phyloP scores from a whole-genome alignment of 768 basidiomycete species.

The Suillus plorans region DNA sequence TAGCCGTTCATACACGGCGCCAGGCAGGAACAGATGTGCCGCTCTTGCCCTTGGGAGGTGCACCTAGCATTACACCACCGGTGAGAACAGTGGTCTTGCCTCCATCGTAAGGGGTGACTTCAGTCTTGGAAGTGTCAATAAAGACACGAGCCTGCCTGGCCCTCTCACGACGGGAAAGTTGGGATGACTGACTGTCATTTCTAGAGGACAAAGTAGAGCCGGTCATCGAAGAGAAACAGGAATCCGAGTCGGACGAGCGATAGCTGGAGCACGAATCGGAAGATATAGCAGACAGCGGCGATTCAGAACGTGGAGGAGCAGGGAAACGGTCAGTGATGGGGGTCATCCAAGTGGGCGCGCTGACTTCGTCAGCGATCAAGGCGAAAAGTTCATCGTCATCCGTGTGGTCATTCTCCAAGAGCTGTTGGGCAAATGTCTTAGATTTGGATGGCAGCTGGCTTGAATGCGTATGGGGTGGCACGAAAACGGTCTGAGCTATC shows the following conservation, averaged over 20 bases:
- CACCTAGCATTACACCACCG: constrained; percentile 85
- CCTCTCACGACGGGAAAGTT: constrained; percentile 67
- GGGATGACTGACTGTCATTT: constrained; percentile 43
- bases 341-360: constrained; percentile 66
- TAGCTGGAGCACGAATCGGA: constrained; percentile 51
- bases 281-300: constrained; percentile 59
- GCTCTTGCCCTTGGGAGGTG: constrained; percentile 33
- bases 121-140: constrained; percentile 71
- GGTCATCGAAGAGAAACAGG: constrained; percentile 64
- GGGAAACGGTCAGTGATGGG: constrained; percentile 65
- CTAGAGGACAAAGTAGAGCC: constrained; percentile 52
- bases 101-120: constrained; percentile 83
- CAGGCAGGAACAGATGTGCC: constrained; percentile 34
- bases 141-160: constrained; percentile 70
- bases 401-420: constrained; percentile 67
- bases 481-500: constrained; percentile 27
- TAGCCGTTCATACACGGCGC: constrained; percentile 50
- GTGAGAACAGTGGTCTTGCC: constrained; percentile 88
- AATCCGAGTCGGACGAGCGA: constrained; percentile 70
- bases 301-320: constrained; percentile 47
- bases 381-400: constrained; percentile 74
- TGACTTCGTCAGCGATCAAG: constrained; percentile 71
- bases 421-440: constrained; percentile 74
- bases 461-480: constrained; percentile 10
- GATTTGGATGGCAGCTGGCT: constrained; percentile 20